phyloP scores from a whole-genome alignment of 1,284 basidiomycete genomes.

The Porogramme epimiltina region DNA sequence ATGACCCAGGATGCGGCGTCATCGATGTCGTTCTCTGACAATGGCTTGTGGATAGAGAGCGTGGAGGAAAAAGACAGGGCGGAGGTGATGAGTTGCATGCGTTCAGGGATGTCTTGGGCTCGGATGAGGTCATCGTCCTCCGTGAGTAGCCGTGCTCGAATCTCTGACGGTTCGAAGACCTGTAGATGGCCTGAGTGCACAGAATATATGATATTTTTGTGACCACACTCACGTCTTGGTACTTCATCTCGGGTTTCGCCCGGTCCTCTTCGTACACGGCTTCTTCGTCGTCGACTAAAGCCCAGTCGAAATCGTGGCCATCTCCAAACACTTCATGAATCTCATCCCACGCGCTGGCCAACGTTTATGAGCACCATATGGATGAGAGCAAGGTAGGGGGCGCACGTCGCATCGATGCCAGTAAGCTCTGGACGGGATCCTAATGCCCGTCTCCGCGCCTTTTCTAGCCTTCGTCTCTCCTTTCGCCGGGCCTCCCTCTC shows the following conservation, averaged over 20 bases:
- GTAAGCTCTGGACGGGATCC: conserved; percentile 74
- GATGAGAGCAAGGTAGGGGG: conserved; percentile 19
- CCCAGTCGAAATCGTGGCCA: conserved; percentile 97
- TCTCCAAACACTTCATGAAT: conserved; percentile 97
- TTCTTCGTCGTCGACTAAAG: conserved; percentile 80
- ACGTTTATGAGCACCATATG: conserved; percentile 22
- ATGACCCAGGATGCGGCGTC: conserved; percentile 91
- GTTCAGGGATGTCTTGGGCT: conserved; percentile 90
- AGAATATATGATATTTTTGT: conserved; percentile 4
- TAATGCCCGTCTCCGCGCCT: conserved; percentile 62
- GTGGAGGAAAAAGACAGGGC: conserved; percentile 73
- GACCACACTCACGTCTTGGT: conserved; percentile 76
- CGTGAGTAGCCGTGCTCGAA: conserved; percentile 87
- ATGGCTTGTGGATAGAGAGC: conserved; percentile 65
- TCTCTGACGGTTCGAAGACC: conserved; percentile 99
- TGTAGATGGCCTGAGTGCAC: conserved; percentile 34
- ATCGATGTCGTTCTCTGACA: conserved; percentile 73
- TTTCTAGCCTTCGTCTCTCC: conserved; percentile 65
- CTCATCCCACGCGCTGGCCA: conserved; percentile 89
- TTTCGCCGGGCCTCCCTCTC: conserved; percentile 74
- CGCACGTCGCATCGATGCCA: conserved; percentile 87
- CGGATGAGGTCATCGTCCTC: conserved; percentile 96
- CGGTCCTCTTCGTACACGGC: conserved; percentile 60
- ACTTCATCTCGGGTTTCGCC: conserved; percentile 76
- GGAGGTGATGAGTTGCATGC: conserved; percentile 93